These are phyloP conservation scores for Neltuma alba DNA, from an alignment of 306 rosid genomes.

Conservation along the genomic window DNA sequence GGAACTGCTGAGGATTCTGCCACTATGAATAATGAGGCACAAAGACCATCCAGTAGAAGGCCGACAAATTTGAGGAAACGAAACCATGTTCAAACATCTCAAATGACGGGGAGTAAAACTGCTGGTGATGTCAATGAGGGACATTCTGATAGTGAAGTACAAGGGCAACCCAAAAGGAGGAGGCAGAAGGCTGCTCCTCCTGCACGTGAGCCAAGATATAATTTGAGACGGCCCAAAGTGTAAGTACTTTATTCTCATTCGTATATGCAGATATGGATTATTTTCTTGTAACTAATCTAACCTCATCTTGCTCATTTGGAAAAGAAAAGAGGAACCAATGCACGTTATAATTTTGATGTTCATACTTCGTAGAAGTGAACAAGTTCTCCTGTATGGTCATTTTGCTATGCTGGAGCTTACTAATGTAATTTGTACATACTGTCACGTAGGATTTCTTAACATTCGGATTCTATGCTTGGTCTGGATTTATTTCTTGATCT, in stretches of 20 bases:
- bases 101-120: conserved; percentile 53
- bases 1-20: conserved; percentile 77
- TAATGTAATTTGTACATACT: neutral
- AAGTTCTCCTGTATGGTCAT: neutral
- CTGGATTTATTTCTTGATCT: no score
- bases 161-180: conserved; percentile 64
- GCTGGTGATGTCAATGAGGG: conserved; percentile 71
- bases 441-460: neutral
- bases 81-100: conserved; percentile 66
- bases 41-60: conserved; percentile 49
- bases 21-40: conserved; percentile 55
- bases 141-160: conserved; percentile 60
- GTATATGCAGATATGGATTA: no score
- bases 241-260: conserved; percentile 27
- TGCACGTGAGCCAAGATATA: conserved; percentile 69
- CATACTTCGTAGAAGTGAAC: neutral
- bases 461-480: neutral
- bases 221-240: conserved; percentile 79
- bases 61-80: conserved; percentile 60
- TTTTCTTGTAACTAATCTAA: neutral
- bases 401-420: neutral
- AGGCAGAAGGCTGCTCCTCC: conserved; percentile 59
- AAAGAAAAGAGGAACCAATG: neutral
- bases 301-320: neutral
- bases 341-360: neutral